Percentiles rank a stretch among this genome's conserved stretches.
Conservation (phyloP, 2,329 filamentous ascomycete genomes). For the Alternaria sp. region DNA sequence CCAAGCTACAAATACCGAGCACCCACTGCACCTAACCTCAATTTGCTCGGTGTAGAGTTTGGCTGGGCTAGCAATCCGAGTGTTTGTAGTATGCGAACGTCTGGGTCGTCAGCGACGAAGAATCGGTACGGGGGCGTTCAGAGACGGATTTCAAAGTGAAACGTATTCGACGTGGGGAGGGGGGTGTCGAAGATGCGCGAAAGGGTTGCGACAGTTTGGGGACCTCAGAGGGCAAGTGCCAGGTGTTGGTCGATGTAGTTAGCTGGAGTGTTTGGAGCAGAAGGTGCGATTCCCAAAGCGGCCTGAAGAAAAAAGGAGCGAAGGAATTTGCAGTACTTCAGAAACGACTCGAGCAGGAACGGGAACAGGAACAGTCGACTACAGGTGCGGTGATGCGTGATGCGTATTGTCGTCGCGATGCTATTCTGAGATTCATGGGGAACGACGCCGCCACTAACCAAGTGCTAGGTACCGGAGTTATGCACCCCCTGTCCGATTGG, state of each 20-base stretch:
- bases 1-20: slow-evolving; percentile 23
- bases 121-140: neutral
- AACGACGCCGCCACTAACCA: slow-evolving; percentile 21
- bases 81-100: slow-evolving; percentile 5
- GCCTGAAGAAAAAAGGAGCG: neutral
- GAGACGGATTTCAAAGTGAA: neutral
- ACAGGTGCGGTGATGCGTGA: slow-evolving; percentile 7
- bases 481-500: slow-evolving; percentile 18
- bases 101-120: slow-evolving; percentile 5
- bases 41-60: neutral
- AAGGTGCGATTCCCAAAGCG: slow-evolving; percentile 12
- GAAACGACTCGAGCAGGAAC: neutral
- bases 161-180: neutral
- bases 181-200: neutral
- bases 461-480: slow-evolving; percentile 17
- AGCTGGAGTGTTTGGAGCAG: slow-evolving; percentile 10
- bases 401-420: slow-evolving; percentile 12
- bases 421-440: slow-evolving; percentile 16
- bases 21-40: slow-evolving; percentile 22
- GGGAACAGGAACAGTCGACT: slow-evolving; percentile 2
- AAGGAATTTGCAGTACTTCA: slow-evolving; percentile 2
- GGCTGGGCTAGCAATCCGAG: neutral
- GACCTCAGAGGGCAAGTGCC: slow-evolving; percentile 4
- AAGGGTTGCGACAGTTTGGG: neutral
- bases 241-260: slow-evolving; percentile 7